Evolutionary conservation across 441 rosid genomes (phyloP), one percentile per base, ranked within the genome.

Genomic region (Arabidopsis hybrid): DNA sequence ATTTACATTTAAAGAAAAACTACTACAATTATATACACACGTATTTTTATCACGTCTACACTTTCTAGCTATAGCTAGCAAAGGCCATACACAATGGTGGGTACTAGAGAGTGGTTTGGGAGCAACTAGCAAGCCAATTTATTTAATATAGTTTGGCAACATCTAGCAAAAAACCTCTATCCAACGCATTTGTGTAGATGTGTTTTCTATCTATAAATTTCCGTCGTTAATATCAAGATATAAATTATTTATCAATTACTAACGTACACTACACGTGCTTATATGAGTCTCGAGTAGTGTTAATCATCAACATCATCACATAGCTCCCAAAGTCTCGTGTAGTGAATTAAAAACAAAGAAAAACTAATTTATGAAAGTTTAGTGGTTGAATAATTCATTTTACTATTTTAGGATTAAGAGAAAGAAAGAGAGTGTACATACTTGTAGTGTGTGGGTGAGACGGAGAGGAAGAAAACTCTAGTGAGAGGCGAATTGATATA

Each of bases 391-490:
- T 55, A 6, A 31, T 55, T 55, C 18, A 32, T 32, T 14, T 56
- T 56, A 21, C 18, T 9, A 55, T 14, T 56, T 10, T 39, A 31
- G 12, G 60, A 56, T 56, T 16, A 21, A 21, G 26, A 18, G 45
- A 46, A 34, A 57, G 21, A 34, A 3, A 73, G 77, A 71, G 72
- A 62, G 58, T 65, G n/a, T 3, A 45, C 72, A 11, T 71, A 95
- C 98, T 89, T 74, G 88, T 91, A 87, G 61, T 95, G 99, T 39
- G 94, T 85, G 4, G 99, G 98, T 67, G 99, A 95, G 57, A 88
- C 88, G 36, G 96, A 87, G 46, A 80, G 88, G 82, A 91, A 92
- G 76, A 89, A 92, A 62, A 95, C 87, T 52, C 75, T 78, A 67
- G 90, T 88, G 57, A 77, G 79, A 42, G 83, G 72, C 57, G 71